phyloP scores from a whole-genome alignment of 208 protist species.

The Balamuthia mandrillaris region DNA sequence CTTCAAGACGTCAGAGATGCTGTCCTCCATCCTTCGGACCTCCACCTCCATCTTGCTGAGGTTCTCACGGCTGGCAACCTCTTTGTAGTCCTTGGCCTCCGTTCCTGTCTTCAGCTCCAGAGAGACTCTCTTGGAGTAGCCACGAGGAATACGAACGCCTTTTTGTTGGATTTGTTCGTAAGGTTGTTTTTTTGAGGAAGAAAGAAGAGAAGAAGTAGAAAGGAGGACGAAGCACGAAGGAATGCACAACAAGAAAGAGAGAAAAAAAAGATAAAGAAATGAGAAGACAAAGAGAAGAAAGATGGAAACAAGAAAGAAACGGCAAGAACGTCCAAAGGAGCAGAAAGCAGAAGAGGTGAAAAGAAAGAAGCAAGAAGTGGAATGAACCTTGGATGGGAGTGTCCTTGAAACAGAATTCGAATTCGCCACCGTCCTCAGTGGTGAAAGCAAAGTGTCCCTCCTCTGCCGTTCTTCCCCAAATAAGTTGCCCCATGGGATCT shows the following conservation, averaged over 20 bases:
- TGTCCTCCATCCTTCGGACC: slow-evolving; percentile 26
- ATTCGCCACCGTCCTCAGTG: slow-evolving; percentile 19
- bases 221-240: neutral
- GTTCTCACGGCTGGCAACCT: slow-evolving; percentile 19
- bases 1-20: slow-evolving; percentile 9
- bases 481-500: neutral
- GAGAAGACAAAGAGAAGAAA: neutral
- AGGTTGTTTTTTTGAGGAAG: too few relatives aligned
- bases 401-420: slow-evolving; percentile 19
- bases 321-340: neutral
- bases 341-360: neutral
- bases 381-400: neutral
- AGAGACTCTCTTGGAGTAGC: neutral
- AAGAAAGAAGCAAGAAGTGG: neutral
- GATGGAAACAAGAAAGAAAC: neutral
- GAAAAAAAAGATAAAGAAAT: neutral
- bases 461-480: neutral
- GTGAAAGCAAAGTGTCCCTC: slow-evolving; percentile 7
- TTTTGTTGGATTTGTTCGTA: too few relatives aligned
- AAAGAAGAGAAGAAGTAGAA: neutral
- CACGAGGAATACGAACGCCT: neutral
- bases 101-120: neutral
- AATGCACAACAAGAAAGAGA: neutral
- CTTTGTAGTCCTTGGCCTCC: slow-evolving; percentile 23
- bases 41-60: slow-evolving; percentile 17